Evolutionary conservation across 2,329 filamentous ascomycete species (phyloP).

Genomic region (Paramyrothecium roridum): DNA sequence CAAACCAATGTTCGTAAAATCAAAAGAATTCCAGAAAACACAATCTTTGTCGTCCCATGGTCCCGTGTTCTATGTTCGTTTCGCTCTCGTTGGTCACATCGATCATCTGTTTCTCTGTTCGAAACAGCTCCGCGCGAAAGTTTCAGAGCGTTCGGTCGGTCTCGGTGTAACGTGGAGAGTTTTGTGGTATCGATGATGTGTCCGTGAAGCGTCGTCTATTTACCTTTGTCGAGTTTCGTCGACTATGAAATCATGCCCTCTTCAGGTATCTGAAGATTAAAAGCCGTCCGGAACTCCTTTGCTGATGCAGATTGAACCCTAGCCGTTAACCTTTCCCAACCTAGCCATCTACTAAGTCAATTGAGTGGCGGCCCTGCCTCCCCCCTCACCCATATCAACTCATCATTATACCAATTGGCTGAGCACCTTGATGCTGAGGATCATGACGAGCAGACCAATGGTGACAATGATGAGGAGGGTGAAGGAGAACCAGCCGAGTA

Average conservation of each 20-base stretch:
- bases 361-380: background rate
- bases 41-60: background rate
- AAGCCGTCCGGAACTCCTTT: conserved; percentile 24
- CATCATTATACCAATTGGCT: conserved; percentile 47
- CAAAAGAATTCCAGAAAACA: background rate
- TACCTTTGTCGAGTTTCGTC: conserved; percentile 11
- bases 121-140: no score
- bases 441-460: conserved; percentile 93
- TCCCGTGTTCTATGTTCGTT: background rate
- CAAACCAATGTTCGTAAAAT: background rate
- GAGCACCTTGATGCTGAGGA: conserved; percentile 83
- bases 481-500: conserved; percentile 97
- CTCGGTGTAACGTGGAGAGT: background rate
- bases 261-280: conserved; percentile 9
- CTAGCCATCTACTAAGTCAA: conserved; percentile 1
- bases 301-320: conserved; percentile 24
- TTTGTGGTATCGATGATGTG: conserved; percentile 6
- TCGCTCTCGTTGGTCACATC: conserved; percentile 1
- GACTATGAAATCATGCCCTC: conserved; percentile 11
- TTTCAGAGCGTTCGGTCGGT: no score
- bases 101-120: conserved; percentile 10
- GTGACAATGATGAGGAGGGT: conserved; percentile 91
- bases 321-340: conserved; percentile 15
- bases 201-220: conserved; percentile 7
- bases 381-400: conserved; percentile 5